A percentile compares a stretch with the other conserved stretches of the same genome.
phyloP scores from a whole-genome alignment of 148 eudicot genomes.

The Silene uniflora region DNA sequence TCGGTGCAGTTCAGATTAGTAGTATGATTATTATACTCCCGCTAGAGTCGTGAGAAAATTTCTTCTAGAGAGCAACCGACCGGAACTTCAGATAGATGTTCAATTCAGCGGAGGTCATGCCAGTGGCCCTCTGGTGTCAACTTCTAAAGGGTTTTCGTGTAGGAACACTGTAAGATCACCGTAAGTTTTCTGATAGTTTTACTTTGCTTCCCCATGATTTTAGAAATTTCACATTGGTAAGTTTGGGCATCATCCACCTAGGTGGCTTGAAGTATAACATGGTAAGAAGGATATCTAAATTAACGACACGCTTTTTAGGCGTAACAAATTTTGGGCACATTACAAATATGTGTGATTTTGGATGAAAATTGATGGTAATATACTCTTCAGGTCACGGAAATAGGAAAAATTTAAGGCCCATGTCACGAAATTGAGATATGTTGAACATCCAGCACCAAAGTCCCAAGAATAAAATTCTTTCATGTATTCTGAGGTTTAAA shows the following conservation, averaged over 20 bases:
- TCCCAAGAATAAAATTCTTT: neutral
- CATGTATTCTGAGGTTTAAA: neutral
- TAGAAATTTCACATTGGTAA: neutral
- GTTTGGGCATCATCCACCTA: neutral
- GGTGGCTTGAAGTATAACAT: neutral
- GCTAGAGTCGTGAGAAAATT: neutral
- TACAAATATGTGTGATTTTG: neutral
- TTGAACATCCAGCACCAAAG: neutral
- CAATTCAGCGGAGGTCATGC: neutral
- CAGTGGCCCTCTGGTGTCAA: too few relatives aligned
- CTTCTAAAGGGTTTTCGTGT: too few relatives aligned
- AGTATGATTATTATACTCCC: neutral
- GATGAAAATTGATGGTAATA: neutral
- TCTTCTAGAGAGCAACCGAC: neutral
- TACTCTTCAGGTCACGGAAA: too few relatives aligned
- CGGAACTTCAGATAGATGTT: neutral
- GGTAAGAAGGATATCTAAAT: too few relatives aligned
- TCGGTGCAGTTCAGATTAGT: neutral
- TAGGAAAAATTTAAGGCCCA: neutral
- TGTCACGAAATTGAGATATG: neutral
- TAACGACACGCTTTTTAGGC: neutral
- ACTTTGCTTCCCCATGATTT: neutral
- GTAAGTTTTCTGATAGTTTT: neutral
- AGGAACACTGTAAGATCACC: neutral
- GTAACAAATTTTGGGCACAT: neutral